These are phyloP conservation scores for Aureobasidium vineae DNA, from an alignment of 2,329 filamentous ascomycete species.

Conservation along the genomic window DNA sequence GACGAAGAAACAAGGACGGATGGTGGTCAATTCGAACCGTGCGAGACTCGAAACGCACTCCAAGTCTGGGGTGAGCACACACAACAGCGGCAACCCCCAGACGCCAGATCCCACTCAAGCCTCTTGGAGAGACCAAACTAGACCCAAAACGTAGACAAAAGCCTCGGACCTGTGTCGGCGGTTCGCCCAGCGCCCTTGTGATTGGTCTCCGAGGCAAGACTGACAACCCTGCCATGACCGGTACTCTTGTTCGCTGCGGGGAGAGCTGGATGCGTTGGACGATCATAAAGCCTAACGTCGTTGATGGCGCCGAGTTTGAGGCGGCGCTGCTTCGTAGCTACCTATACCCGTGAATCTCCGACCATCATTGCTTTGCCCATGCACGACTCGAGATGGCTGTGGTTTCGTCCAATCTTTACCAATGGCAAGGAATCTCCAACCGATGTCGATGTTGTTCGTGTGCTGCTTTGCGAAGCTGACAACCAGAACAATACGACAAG, in stretches of 20 bases:
- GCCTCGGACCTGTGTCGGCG: conserved; percentile 24
- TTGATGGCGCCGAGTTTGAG: conserved; percentile 23
- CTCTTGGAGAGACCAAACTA: conserved; percentile 9
- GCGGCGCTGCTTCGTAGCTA: conserved; percentile 25
- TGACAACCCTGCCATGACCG: conserved; percentile 24
- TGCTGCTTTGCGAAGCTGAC: background rate
- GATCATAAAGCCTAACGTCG: conserved; percentile 17
- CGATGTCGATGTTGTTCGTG: background rate
- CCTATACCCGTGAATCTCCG: conserved; percentile 21
- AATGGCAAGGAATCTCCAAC: background rate
- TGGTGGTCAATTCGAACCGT: background rate
- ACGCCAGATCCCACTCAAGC: conserved; percentile 22
- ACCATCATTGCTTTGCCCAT: background rate
- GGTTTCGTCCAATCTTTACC: background rate
- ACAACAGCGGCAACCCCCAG: conserved; percentile 21
- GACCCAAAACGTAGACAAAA: conserved; percentile 20
- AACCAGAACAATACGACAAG: background rate
- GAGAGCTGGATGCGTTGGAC: conserved; percentile 2
- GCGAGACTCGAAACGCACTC: conserved; percentile 18
- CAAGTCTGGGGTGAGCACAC: conserved; percentile 23
- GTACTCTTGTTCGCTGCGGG: conserved; percentile 19
- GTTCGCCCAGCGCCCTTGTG: background rate
- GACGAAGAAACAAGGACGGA: conserved; percentile 7
- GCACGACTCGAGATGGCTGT: background rate
- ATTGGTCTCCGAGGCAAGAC: conserved; percentile 4